These are phyloP conservation scores for Hypomontagnella submonticulosa DNA, from an alignment of 495 filamentous ascomycete genomes.

Conservation along the genomic window DNA sequence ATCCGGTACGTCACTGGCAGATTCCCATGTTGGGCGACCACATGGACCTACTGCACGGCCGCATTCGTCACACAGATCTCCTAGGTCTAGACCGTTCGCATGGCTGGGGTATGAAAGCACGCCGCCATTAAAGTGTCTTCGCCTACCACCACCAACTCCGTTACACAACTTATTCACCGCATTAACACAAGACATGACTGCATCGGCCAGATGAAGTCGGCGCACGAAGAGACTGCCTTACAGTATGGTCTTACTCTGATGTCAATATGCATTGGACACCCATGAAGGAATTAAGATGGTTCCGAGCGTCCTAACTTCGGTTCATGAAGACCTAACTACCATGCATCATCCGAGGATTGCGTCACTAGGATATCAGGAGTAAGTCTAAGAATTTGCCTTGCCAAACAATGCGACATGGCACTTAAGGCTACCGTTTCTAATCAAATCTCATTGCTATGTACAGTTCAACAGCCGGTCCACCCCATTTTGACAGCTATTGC, in stretches of 20 bases:
- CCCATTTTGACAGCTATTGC: slow-evolving; percentile 1
- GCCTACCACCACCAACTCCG: not conserved
- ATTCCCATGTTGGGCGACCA: not conserved
- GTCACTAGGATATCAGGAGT: slow-evolving; percentile 5
- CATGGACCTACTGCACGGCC: slow-evolving; percentile 9
- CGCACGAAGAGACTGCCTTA: not conserved
- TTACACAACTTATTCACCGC: slow-evolving; percentile 8
- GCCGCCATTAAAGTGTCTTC: no score
- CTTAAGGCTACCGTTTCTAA: slow-evolving; percentile 4
- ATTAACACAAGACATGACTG: not conserved
- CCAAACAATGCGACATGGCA: slow-evolving; percentile 5
- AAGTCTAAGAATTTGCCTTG: not conserved
- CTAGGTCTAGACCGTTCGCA: slow-evolving; percentile 23
- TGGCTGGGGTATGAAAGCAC: slow-evolving; percentile 2
- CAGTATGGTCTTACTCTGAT: slow-evolving; percentile 37
- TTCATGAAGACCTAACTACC: no score
- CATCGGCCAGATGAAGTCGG: slow-evolving; percentile 9
- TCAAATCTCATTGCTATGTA: slow-evolving; percentile 29
- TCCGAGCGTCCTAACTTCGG: not conserved
- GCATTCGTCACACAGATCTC: slow-evolving; percentile 24
- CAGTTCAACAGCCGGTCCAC: slow-evolving; percentile 2
- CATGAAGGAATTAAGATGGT: not conserved
- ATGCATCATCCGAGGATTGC: slow-evolving; percentile 2
- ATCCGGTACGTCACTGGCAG: no score
- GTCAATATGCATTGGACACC: slow-evolving; percentile 33